phyloP scores from a whole-genome alignment of 192 early-diverging fungal genomes.

The Chytriomyces confervae region DNA sequence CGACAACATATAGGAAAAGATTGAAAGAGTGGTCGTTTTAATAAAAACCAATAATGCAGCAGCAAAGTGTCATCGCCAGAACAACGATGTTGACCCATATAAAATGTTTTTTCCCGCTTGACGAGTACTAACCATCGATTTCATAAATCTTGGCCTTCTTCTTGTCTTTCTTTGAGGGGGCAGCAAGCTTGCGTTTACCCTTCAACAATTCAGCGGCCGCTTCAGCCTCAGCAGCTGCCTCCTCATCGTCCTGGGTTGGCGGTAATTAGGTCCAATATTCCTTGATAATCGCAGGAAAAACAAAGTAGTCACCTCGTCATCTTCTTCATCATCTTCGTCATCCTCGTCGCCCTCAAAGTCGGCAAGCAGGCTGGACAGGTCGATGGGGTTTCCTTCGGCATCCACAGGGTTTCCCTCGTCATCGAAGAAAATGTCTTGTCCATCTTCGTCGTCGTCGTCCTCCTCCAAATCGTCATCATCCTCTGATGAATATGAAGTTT shows the following conservation, averaged over 20 bases:
- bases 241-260: constrained; percentile 20
- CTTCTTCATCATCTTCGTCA: constrained; percentile 49
- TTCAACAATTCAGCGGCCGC: constrained; percentile 30
- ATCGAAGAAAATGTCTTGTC: constrained; percentile 42
- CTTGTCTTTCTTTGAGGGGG: constrained; percentile 28
- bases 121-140: constrained; percentile 16
- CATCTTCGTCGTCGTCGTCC: constrained; percentile 52
- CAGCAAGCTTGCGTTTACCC: constrained; percentile 30
- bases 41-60: background rate
- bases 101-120: background rate
- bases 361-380: constrained; percentile 36
- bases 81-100: background rate
- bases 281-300: background rate
- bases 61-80: too few species aligned
- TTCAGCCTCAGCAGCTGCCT: constrained; percentile 5
- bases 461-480: constrained; percentile 36
- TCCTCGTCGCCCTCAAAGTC: constrained; percentile 43
- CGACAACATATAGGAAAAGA: too few species aligned
- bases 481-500: background rate
- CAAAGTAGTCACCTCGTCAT: constrained; percentile 45
- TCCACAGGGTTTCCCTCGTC: constrained; percentile 47
- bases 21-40: background rate
- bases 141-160: constrained; percentile 58
- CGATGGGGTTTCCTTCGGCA: constrained; percentile 46
- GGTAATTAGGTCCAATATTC: constrained; percentile 16